Percentiles rank a stretch among this genome's conserved stretches.
Evolutionary conservation across 805 yeast genomes (phyloP).

Genomic region (Cyberlindnera meyerae): DNA sequence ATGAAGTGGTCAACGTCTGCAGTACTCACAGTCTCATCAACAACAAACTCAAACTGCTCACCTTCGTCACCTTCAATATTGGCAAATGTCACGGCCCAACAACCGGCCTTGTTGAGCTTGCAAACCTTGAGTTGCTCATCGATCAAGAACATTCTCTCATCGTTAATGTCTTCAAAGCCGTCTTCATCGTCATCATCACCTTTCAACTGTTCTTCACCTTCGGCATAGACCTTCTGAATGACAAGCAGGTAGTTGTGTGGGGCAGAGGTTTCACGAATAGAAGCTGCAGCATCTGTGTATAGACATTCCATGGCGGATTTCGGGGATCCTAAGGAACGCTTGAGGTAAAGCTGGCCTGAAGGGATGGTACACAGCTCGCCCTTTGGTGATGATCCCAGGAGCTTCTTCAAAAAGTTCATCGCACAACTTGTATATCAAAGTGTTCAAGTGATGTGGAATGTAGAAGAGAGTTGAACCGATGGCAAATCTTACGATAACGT

Average conservation of each 20-base stretch:
- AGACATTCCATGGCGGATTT: slow-evolving; percentile 82
- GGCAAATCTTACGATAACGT: too few relatives aligned
- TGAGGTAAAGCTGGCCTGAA: slow-evolving; percentile 70
- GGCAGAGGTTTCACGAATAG: slow-evolving; percentile 62
- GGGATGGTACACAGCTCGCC: slow-evolving; percentile 68
- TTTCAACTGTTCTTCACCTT: slow-evolving; percentile 51
- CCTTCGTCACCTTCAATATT: slow-evolving; percentile 85
- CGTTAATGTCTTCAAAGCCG: slow-evolving; percentile 37
- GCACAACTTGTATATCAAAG: background rate
- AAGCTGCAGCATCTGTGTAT: slow-evolving; percentile 73
- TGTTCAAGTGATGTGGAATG: too few relatives aligned
- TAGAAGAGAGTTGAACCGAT: background rate
- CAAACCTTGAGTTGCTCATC: slow-evolving; percentile 55
- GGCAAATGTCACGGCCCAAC: slow-evolving; percentile 66
- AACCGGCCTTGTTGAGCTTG: slow-evolving; percentile 48
- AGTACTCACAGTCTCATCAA: slow-evolving; percentile 52
- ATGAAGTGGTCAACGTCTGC: slow-evolving; percentile 58
- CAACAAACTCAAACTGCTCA: slow-evolving; percentile 75
- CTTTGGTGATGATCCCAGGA: slow-evolving; percentile 50
- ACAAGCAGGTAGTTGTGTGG: slow-evolving; percentile 67
- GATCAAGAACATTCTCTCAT: slow-evolving; percentile 70
- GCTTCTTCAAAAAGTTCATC: slow-evolving; percentile 67
- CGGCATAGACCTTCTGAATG: slow-evolving; percentile 63
- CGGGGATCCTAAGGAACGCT: slow-evolving; percentile 75
- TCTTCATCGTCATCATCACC: slow-evolving; percentile 46